phyloP scores from a whole-genome alignment of 2,329 filamentous ascomycete species.

The Blastomyces silverae region DNA sequence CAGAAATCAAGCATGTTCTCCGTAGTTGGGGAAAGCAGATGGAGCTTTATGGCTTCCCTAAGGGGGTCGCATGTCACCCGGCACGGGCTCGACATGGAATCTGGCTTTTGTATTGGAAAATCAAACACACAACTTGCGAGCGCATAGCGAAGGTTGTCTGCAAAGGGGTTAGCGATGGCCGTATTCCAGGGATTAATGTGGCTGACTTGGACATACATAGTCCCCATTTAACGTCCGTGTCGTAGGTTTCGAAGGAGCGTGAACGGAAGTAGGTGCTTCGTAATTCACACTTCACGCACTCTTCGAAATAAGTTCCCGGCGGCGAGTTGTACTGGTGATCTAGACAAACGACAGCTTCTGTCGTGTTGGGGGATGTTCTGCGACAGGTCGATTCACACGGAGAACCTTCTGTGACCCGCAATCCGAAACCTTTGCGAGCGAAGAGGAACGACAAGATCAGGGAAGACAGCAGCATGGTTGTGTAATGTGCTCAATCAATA shows the following conservation, averaged over 20 bases:
- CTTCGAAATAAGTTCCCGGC: slow-evolving; percentile 33
- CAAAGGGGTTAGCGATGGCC: slow-evolving; percentile 18
- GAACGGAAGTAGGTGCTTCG: slow-evolving; percentile 34
- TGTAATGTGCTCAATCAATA: slow-evolving; percentile 6
- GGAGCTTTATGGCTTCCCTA: slow-evolving; percentile 29
- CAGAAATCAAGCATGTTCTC: slow-evolving; percentile 37
- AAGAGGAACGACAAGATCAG: slow-evolving; percentile 23
- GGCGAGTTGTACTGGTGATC: slow-evolving; percentile 35
- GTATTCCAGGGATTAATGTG: background rate
- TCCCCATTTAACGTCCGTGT: slow-evolving; percentile 43
- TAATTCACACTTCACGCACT: slow-evolving; percentile 40
- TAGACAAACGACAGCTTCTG: slow-evolving; percentile 39
- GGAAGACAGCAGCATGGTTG: slow-evolving; percentile 20
- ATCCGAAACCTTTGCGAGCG: slow-evolving; percentile 23
- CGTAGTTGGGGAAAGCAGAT: slow-evolving; percentile 28
- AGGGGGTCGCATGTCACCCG: slow-evolving; percentile 39
- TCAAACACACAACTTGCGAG: slow-evolving; percentile 42
- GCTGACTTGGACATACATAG: slow-evolving; percentile 34
- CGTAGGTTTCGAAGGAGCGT: slow-evolving; percentile 23
- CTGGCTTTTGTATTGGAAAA: slow-evolving; percentile 29
- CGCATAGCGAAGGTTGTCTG: slow-evolving; percentile 44
- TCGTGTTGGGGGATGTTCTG: slow-evolving; percentile 32
- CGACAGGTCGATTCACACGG: slow-evolving; percentile 35
- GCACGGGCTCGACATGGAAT: slow-evolving; percentile 40
- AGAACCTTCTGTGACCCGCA: slow-evolving; percentile 33